Conservation (phyloP, 768 basidiomycete genomes). For the Serendipita sp. region DNA sequence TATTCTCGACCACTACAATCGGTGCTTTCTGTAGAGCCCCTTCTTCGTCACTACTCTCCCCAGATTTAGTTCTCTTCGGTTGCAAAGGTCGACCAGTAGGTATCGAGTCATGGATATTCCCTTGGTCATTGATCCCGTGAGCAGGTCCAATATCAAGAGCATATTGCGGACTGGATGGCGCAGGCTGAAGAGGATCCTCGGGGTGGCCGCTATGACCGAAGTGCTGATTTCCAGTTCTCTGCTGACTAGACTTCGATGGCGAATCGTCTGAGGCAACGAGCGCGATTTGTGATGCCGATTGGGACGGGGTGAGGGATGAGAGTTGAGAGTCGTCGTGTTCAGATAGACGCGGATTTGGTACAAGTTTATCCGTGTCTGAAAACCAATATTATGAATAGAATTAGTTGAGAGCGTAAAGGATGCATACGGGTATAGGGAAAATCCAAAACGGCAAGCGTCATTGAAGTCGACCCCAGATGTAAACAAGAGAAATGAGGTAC, state of each 20-base stretch:
- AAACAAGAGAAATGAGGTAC: too few species aligned
- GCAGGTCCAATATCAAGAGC: conserved; percentile 33
- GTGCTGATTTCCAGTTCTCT: too few species aligned
- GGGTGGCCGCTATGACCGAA: too few species aligned
- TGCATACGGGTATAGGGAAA: not conserved
- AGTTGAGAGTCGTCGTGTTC: conserved; percentile 31
- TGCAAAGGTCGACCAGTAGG: not conserved
- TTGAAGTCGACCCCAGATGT: too few species aligned
- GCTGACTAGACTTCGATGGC: not conserved
- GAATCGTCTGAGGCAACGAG: not conserved
- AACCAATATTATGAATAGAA: too few species aligned
- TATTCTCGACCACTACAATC: conserved; percentile 1
- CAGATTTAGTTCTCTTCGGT: not conserved
- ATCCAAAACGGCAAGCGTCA: not conserved
- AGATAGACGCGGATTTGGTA: conserved; percentile 13
- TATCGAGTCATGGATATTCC: not conserved
- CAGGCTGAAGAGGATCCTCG: too few species aligned
- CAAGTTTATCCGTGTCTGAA: not conserved
- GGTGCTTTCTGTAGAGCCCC: not conserved
- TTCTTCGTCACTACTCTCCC: not conserved
- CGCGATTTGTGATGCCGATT: conserved; percentile 51
- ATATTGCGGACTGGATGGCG: not conserved
- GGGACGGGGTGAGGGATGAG: conserved; percentile 54
- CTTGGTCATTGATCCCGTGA: conserved; percentile 31
- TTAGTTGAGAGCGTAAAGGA: not conserved